phyloP scores from a whole-genome alignment of 2,329 filamentous ascomycete species.

The Phaeophleospora eucalypticola region DNA sequence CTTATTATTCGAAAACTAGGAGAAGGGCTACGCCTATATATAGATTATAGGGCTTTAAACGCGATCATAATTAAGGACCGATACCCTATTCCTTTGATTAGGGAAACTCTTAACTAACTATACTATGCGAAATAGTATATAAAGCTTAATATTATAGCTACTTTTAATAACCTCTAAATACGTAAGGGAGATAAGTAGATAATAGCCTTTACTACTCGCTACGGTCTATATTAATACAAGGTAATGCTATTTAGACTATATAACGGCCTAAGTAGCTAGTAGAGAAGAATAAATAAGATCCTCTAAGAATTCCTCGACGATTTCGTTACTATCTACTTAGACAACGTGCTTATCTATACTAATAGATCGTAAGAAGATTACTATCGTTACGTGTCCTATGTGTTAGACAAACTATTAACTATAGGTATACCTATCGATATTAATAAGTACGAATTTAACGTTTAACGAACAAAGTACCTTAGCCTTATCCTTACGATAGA shows the following conservation, averaged over 20 bases:
- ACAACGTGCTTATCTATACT: slow-evolving; percentile 30
- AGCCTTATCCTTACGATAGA: slow-evolving; percentile 24
- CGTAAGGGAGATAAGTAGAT: slow-evolving; percentile 3
- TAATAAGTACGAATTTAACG: slow-evolving; percentile 9
- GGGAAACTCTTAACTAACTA: slow-evolving; percentile 2
- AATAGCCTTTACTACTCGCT: slow-evolving; percentile 3
- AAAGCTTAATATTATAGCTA: slow-evolving; percentile 1
- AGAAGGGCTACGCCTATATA: neutral
- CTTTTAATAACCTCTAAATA: neutral
- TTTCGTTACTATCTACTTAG: slow-evolving; percentile 22
- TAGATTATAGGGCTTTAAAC: slow-evolving; percentile 4
- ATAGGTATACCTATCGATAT: slow-evolving; percentile 12
- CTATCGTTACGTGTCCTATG: slow-evolving; percentile 22
- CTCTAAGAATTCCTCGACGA: slow-evolving; percentile 25
- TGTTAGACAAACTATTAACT: slow-evolving; percentile 24
- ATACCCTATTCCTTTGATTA: slow-evolving; percentile 3
- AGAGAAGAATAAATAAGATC: neutral
- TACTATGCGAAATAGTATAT: slow-evolving; percentile 3
- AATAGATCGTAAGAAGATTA: slow-evolving; percentile 24
- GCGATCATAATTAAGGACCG: slow-evolving; percentile 2
- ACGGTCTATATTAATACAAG: neutral
- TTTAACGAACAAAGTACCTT: slow-evolving; percentile 28
- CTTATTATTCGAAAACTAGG: slow-evolving; percentile 5
- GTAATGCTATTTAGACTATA: neutral
- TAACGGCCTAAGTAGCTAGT: neutral